Evolutionary conservation across 106 monocot species (phyloP).

Genomic region (Narthecium ossifragum): DNA sequence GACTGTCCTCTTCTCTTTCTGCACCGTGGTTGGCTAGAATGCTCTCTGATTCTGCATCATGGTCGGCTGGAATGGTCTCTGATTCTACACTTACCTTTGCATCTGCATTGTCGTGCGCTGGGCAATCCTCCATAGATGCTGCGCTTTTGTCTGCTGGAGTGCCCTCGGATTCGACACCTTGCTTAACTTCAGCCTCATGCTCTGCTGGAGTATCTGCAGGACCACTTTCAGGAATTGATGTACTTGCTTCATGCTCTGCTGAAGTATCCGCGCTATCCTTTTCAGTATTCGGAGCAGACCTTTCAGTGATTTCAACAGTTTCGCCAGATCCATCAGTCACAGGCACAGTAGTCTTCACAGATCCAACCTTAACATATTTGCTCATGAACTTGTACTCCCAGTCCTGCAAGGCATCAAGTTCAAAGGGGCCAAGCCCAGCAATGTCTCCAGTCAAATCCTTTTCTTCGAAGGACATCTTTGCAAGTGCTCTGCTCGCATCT

Average conservation of each 20-base stretch:
- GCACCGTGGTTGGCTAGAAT: background rate
- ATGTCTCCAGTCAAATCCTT: constrained; percentile 69
- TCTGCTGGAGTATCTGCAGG: background rate
- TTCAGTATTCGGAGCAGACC: background rate
- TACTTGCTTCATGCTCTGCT: background rate
- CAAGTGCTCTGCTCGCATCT: constrained; percentile 83
- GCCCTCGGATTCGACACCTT: background rate
- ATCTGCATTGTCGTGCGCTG: background rate
- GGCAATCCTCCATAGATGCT: background rate
- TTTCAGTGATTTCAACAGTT: background rate
- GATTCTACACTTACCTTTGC: background rate
- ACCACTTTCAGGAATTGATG: background rate
- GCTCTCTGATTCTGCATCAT: background rate
- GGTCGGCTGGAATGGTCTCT: too few relatives aligned
- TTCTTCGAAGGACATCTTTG: constrained; percentile 86
- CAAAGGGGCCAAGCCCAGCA: constrained; percentile 63
- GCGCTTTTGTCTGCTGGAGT: background rate
- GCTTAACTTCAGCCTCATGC: background rate
- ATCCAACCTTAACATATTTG: constrained; percentile 77
- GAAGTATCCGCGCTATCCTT: background rate
- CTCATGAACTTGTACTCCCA: constrained; percentile 90
- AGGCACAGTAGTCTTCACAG: constrained; percentile 30
- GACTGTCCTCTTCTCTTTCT: background rate
- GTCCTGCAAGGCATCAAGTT: constrained; percentile 67
- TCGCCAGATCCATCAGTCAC: constrained; percentile 2